Conservation (phyloP, 495 filamentous ascomycete genomes). For the Lasiosphaeria miniovina region DNA sequence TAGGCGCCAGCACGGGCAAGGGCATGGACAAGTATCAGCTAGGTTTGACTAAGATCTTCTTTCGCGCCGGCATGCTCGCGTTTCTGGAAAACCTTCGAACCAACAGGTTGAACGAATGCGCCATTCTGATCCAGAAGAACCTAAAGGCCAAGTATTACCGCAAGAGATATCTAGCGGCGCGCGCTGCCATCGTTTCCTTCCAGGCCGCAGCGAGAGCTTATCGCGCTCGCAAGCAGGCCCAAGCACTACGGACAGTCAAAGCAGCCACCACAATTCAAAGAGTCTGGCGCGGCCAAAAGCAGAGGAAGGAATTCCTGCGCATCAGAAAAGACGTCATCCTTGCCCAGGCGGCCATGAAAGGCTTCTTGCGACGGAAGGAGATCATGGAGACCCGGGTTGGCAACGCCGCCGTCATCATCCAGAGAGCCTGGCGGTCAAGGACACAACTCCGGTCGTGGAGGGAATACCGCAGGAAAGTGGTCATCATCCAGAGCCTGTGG, state of each 20-base stretch:
- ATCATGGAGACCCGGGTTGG: slow-evolving; percentile 92
- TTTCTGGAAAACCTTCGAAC: slow-evolving; percentile 94
- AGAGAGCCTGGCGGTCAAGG: slow-evolving; percentile 83
- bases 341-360: slow-evolving; percentile 85
- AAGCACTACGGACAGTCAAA: slow-evolving; percentile 76
- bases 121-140: slow-evolving; percentile 99
- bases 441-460: slow-evolving; percentile 77
- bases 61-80: slow-evolving; percentile 97
- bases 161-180: slow-evolving; percentile 83
- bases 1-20: slow-evolving; percentile 71
- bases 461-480: slow-evolving; percentile 80
- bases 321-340: slow-evolving; percentile 80
- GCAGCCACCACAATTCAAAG: slow-evolving; percentile 93
- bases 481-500: slow-evolving; percentile 92
- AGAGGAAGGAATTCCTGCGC: slow-evolving; percentile 69
- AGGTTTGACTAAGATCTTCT: slow-evolving; percentile 97
- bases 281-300: slow-evolving; percentile 88
- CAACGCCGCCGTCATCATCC: slow-evolving; percentile 87
- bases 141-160: slow-evolving; percentile 92
- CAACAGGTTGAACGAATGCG: slow-evolving; percentile 84
- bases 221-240: slow-evolving; percentile 70
- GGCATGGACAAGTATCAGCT: slow-evolving; percentile 94
- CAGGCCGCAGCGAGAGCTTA: slow-evolving; percentile 74
- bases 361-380: slow-evolving; percentile 79
- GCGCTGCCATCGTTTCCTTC: slow-evolving; percentile 72